Conservation (phyloP, 2,329 filamentous ascomycete species). For the Claviceps humidiphila region DNA sequence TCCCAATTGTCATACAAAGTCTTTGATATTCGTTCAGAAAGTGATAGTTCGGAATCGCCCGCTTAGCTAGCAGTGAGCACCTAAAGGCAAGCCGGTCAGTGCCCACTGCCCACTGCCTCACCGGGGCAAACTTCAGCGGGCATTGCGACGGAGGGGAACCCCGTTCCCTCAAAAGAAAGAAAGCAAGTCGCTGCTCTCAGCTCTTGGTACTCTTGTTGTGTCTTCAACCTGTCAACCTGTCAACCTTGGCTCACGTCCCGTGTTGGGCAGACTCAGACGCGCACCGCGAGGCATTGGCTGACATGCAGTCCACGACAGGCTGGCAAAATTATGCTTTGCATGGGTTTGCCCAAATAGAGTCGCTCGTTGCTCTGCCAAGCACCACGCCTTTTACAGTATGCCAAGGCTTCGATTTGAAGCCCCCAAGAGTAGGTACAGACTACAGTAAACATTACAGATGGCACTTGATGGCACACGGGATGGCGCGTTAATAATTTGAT, state of each 20-base stretch:
- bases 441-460: background rate
- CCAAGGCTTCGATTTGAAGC: background rate
- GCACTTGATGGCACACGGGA: background rate
- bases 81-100: background rate
- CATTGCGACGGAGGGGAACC: too few species aligned
- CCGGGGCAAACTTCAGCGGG: background rate
- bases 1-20: background rate
- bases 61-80: too few species aligned
- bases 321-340: slow-evolving; percentile 3
- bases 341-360: background rate
- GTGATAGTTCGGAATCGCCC: background rate
- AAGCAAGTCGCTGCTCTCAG: background rate
- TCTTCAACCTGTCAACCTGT: background rate
- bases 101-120: background rate
- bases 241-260: background rate
- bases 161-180: background rate
- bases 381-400: background rate
- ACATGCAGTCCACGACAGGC: background rate
- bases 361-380: background rate
- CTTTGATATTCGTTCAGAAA: background rate
- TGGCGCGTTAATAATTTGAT: background rate
- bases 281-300: background rate
- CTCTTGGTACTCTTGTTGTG: background rate
- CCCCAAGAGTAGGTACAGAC: background rate
- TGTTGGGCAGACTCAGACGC: background rate